Conservation (phyloP, 352 stramenopile species). For the Pseudoperonospora humuli region DNA sequence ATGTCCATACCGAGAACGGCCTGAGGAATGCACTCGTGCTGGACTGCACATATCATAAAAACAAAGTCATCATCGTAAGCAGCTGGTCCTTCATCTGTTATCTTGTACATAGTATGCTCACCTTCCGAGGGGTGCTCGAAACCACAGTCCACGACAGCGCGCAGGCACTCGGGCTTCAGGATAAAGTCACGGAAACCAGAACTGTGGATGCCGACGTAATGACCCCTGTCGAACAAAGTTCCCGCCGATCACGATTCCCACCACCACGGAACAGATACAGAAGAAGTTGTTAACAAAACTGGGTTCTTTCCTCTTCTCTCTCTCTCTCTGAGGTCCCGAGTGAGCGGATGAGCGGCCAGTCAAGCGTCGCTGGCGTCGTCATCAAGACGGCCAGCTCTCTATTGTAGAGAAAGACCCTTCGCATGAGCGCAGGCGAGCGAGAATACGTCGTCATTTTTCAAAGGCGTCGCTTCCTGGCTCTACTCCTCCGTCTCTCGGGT, state of each 20-base stretch:
- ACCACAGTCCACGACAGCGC: constrained; percentile 98
- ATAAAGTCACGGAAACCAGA: constrained; percentile 99
- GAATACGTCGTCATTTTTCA: constrained; percentile 16
- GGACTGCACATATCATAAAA: constrained; percentile 54
- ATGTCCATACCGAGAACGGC: constrained; percentile 99
- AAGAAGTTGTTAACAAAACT: constrained; percentile 80
- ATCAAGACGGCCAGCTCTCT: constrained; percentile 12
- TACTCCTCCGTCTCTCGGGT: constrained; percentile 16
- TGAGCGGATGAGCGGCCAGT: constrained; percentile 11
- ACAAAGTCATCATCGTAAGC: constrained; percentile 11
- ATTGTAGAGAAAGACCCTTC: constrained; percentile 8
- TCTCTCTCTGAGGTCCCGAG: constrained; percentile 10
- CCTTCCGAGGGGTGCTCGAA: constrained; percentile 99
- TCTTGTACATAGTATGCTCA: constrained; percentile 15
- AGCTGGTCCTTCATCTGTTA: not conserved
- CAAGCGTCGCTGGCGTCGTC: constrained; percentile 19
- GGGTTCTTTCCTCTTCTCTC: constrained; percentile 16
- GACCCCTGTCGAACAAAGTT: constrained; percentile 77
- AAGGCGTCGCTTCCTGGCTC: constrained; percentile 8
- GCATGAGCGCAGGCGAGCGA: constrained; percentile 11
- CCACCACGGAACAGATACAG: constrained; percentile 61
- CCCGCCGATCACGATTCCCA: constrained; percentile 17
- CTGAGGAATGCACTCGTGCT: constrained; percentile 99
- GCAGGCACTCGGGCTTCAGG: constrained; percentile 97
- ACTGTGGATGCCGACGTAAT: constrained; percentile 99